A percentile compares a stretch with the other conserved stretches of the same genome.
Conservation (phyloP, 192 early-diverging fungal genomes). For the Backusella tuberculispora region DNA sequence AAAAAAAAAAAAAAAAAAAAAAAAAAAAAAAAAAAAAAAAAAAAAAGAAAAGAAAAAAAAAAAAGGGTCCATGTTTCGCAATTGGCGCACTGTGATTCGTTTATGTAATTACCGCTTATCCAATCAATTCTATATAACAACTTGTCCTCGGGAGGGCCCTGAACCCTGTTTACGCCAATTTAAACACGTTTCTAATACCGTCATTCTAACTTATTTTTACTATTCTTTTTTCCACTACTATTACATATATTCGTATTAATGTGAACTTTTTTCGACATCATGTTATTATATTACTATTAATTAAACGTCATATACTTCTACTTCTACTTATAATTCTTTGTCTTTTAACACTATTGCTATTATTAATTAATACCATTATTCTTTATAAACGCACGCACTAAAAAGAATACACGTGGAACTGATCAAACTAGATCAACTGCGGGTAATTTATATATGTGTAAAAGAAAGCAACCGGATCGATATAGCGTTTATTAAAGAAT, state of each 20-base stretch:
- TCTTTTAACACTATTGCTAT: too few species aligned
- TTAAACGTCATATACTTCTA: too few species aligned
- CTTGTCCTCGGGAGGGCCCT: not conserved
- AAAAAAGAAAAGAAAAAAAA: slow-evolving; percentile 10
- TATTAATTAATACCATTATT: too few species aligned
- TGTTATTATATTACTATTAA: too few species aligned
- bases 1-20: not conserved
- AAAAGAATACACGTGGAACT: too few species aligned
- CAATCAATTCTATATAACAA: not conserved
- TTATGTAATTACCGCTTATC: slow-evolving; percentile 21
- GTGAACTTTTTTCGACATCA: not conserved
- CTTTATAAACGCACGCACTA: too few species aligned
- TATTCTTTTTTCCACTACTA: not conserved
- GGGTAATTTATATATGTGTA: too few species aligned
- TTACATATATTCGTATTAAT: not conserved
- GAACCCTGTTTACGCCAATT: slow-evolving; percentile 9
- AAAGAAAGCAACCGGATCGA: too few species aligned
- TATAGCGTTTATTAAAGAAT: too few species aligned
- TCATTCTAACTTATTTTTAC: not conserved
- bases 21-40: slow-evolving; percentile 7
- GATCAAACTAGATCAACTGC: too few species aligned
- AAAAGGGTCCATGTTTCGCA: slow-evolving; percentile 22
- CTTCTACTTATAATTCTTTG: too few species aligned
- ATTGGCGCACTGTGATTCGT: slow-evolving; percentile 12
- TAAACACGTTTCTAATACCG: not conserved